phyloP scores from a whole-genome alignment of 2,329 filamentous ascomycete genomes.

The Colletotrichum sp. region DNA sequence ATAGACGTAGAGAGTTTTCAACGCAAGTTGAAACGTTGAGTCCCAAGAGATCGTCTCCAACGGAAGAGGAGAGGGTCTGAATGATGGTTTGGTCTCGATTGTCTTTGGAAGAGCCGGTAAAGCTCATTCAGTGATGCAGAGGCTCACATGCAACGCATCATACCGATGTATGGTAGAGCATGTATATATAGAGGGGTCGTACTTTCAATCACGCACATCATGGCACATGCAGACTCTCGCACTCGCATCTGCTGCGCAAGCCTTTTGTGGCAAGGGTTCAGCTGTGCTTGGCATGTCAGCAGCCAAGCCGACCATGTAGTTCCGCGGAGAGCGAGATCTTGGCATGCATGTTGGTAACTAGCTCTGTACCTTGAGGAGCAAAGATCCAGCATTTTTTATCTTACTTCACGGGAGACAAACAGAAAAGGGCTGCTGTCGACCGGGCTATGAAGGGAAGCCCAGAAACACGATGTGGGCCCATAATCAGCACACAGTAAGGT shows the following conservation, averaged over 20 bases:
- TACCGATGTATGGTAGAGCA: neutral
- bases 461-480: neutral
- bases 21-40: neutral
- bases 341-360: neutral
- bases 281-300: slow-evolving; percentile 11
- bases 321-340: neutral
- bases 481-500: neutral
- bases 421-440: neutral
- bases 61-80: neutral
- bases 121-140: neutral
- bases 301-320: neutral
- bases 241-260: neutral
- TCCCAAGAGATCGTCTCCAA: neutral
- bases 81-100: neutral
- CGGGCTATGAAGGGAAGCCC: neutral
- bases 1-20: neutral
- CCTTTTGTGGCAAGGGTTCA: neutral
- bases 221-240: neutral
- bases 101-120: neutral
- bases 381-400: no score
- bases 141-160: neutral
- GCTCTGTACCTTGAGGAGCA: neutral
- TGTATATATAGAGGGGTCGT: neutral
- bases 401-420: neutral
- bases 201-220: neutral